phyloP scores from a whole-genome alignment of 768 basidiomycete species.

The Auricularia sp. region DNA sequence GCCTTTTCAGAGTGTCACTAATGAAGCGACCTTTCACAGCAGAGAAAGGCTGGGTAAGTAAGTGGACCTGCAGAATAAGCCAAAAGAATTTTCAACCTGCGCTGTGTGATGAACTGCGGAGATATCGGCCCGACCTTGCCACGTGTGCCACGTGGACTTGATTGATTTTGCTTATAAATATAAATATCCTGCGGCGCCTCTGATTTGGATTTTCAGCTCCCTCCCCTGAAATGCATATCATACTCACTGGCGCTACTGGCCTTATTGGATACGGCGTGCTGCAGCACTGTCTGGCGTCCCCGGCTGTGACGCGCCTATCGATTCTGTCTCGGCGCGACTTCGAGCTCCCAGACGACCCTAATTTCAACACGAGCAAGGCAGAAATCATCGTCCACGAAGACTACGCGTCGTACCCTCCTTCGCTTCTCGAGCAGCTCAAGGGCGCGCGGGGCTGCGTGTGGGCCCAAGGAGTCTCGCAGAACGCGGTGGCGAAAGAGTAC shows the following conservation, averaged over 20 bases:
- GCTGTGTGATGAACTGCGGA: no score
- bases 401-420: conserved; percentile 23
- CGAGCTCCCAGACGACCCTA: conserved; percentile 6
- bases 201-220: no score
- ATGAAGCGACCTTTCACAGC: no score
- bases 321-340: conserved; percentile 23
- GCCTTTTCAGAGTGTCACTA: no score
- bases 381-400: conserved; percentile 23
- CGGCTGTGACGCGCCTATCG: conserved; percentile 21
- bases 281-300: conserved; percentile 20
- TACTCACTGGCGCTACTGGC: conserved; percentile 22
- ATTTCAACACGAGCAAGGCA: conserved; percentile 17
- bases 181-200: no score
- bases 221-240: background rate
- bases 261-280: conserved; percentile 25
- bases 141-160: no score
- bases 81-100: no score
- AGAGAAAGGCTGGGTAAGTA: no score
- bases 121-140: no score
- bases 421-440: conserved; percentile 20
- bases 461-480: conserved; percentile 25
- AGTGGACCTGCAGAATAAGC: no score
- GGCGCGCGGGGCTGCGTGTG: conserved; percentile 27
- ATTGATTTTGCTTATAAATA: no score
- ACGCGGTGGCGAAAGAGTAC: conserved; percentile 17